Conservation (phyloP, 1,284 basidiomycete genomes). For the Leccinum solheimii region DNA sequence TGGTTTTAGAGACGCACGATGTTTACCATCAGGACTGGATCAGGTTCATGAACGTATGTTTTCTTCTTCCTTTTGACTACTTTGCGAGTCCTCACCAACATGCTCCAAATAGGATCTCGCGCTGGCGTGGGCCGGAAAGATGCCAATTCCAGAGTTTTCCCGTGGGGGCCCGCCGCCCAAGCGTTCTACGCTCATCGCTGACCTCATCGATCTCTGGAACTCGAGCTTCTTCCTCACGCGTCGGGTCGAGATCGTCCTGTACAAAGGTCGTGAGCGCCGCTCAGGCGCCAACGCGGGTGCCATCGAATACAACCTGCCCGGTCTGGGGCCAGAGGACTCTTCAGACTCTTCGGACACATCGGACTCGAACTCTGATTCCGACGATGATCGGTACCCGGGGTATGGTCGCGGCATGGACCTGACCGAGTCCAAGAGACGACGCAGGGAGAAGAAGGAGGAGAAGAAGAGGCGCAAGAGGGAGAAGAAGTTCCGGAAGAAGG, state of each 20-base stretch:
- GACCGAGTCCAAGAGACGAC: conserved; percentile 48
- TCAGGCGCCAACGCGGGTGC: conserved; percentile 58
- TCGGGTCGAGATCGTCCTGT: conserved; percentile 70
- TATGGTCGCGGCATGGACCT: conserved; percentile 43
- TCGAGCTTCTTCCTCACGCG: conserved; percentile 67
- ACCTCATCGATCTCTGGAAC: conserved; percentile 78
- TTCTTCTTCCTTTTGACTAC: not conserved
- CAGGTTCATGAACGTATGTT: conserved; percentile 65
- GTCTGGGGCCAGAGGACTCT: conserved; percentile 44
- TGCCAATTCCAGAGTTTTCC: conserved; percentile 57
- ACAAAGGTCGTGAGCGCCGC: conserved; percentile 71
- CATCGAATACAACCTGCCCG: conserved; percentile 53
- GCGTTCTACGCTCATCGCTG: conserved; percentile 59
- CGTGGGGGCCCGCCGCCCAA: conserved; percentile 49
- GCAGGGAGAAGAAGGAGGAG: conserved; percentile 54
- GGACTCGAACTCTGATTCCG: conserved; percentile 43
- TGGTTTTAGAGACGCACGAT: conserved; percentile 72
- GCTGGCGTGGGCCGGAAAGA: conserved; percentile 68
- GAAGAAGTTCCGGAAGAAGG: conserved; percentile 59
- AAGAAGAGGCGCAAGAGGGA: conserved; percentile 60
- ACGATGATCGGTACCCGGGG: conserved; percentile 40
- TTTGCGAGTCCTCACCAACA: not conserved
- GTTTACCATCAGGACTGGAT: conserved; percentile 76
- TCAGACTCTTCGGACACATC: conserved; percentile 40
- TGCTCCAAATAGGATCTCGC: conserved; percentile 54